A percentile compares a stretch with the other conserved stretches of the same genome.
phyloP scores from a whole-genome alignment of 495 filamentous ascomycete species.

The Poronia punctata region DNA sequence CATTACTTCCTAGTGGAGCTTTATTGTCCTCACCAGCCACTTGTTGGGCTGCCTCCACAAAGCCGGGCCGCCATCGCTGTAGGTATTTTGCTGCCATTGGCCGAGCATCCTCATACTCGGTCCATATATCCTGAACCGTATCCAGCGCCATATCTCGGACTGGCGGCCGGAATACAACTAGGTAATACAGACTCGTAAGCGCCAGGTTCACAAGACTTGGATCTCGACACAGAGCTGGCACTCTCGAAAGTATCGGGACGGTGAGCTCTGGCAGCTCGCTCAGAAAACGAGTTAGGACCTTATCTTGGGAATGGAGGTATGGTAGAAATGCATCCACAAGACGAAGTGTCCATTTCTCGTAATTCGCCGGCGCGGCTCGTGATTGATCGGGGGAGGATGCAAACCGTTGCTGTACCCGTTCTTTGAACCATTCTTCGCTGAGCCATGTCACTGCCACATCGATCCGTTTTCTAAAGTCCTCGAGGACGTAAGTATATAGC shows the following conservation, averaged over 20 bases:
- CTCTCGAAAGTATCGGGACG: slow-evolving; percentile 57
- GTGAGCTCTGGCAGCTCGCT: slow-evolving; percentile 84
- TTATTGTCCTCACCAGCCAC: not conserved
- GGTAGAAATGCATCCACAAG: slow-evolving; percentile 81
- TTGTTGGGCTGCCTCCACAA: slow-evolving; percentile 33
- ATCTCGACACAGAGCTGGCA: slow-evolving; percentile 79
- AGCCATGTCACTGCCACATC: slow-evolving; percentile 86
- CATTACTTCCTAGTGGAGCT: slow-evolving; percentile 7
- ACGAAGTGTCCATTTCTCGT: slow-evolving; percentile 71
- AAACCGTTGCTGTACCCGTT: slow-evolving; percentile 52
- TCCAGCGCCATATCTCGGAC: slow-evolving; percentile 75
- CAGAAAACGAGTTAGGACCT: slow-evolving; percentile 79
- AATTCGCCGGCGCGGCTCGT: slow-evolving; percentile 51
- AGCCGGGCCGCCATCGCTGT: slow-evolving; percentile 45
- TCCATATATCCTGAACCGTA: slow-evolving; percentile 78
- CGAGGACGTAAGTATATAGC: slow-evolving; percentile 74
- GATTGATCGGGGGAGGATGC: slow-evolving; percentile 14
- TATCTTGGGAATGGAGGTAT: slow-evolving; percentile 82
- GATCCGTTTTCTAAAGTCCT: slow-evolving; percentile 83
- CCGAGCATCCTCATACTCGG: slow-evolving; percentile 56
- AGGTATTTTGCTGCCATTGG: slow-evolving; percentile 48
- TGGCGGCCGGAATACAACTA: slow-evolving; percentile 81
- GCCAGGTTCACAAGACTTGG: slow-evolving; percentile 59
- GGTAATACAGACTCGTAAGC: slow-evolving; percentile 52
- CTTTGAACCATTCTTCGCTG: slow-evolving; percentile 97